Evolutionary conservation across 352 stramenopile genomes (phyloP).

Genomic region (Elongisporangium undulatum): DNA sequence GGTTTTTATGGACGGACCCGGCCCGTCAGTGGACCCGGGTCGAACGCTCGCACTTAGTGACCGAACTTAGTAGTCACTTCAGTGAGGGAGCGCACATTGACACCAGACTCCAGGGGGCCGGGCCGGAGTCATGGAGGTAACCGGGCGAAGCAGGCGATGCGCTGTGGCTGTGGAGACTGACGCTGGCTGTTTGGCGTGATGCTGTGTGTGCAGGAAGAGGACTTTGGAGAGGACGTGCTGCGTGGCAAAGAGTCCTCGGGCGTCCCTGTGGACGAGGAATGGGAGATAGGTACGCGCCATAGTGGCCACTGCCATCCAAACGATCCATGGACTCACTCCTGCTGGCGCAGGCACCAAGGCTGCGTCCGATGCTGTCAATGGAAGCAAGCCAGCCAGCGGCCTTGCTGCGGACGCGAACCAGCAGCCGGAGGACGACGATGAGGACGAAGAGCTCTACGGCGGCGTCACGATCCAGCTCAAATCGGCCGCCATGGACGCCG

Average conservation of each 20-base stretch:
- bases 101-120: background rate
- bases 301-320: background rate
- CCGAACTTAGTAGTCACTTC: background rate
- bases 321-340: background rate
- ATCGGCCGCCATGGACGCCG: slow-evolving; percentile 12
- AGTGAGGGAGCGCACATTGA: background rate
- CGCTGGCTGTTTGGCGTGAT: background rate
- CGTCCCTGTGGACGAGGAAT: slow-evolving; percentile 18
- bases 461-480: slow-evolving; percentile 73
- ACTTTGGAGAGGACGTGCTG: slow-evolving; percentile 79
- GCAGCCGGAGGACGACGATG: slow-evolving; percentile 44
- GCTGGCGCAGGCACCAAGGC: slow-evolving; percentile 16
- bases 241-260: slow-evolving; percentile 23
- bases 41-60: background rate
- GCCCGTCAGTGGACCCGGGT: background rate
- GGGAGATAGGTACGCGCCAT: background rate
- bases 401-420: slow-evolving; percentile 8
- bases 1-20: background rate
- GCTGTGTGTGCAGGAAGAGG: slow-evolving; percentile 49
- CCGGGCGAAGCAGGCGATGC: background rate
- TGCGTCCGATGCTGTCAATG: slow-evolving; percentile 3
- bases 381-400: slow-evolving; percentile 1
- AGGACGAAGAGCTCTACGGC: slow-evolving; percentile 77
- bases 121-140: slow-evolving; percentile 19
- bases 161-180: slow-evolving; percentile 1